Base-by-base conservation (phyloP, 805 yeast species). In the Saccharomycopsis sp. region DNA sequence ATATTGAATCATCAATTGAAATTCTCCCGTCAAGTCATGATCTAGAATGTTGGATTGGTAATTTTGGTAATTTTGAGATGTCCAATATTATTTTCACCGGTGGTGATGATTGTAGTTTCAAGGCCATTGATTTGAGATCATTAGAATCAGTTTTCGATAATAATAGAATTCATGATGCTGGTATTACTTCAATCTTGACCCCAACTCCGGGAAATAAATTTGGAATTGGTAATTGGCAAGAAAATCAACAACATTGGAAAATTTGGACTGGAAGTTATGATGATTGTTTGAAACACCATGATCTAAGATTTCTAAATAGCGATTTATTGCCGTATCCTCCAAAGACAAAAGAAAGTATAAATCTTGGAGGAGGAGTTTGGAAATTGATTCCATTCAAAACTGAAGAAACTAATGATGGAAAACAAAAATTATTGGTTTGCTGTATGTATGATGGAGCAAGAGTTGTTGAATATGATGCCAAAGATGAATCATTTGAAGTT, bases 391-490 rank as follows among this genome's bases (percentile, higher is more conserved):
- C 95, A 2, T 65, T 73, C 15, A 72, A 76, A 0, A 40, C 48
- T 0, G 41, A 35, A 8, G 27, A 38, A 12, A 36, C 42, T 8
- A n/a, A n/a, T n/a, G n/a, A n/a, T n/a, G n/a, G n/a, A n/a, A n/a
- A n/a, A n/a, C n/a, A n/a, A n/a, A 61, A 72, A 31, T 67, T 89
- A 0, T 60, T 89, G 37, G 76, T 79, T 0, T 88, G 96, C 56
- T 86, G 96, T 54, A 92, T 92, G 97, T 89, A 89, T 54, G 87
- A 85, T 49, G 98, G 98, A 14, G 95, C 95, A 1, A 67, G 87
- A 42, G 63, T 88, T 0, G 56, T 88, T 1, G 39, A 56, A 12
- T 53, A 67, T n/a, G 50, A 53, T 18, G 53, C 49, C 8, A 5
- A 8, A 9, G 31, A 10, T 10, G 6, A 28, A 10, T 8, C 5